A percentile compares a stretch with the other conserved stretches of the same genome.
phyloP scores from a whole-genome alignment of 768 basidiomycete species.

The Lactifluus volemus region DNA sequence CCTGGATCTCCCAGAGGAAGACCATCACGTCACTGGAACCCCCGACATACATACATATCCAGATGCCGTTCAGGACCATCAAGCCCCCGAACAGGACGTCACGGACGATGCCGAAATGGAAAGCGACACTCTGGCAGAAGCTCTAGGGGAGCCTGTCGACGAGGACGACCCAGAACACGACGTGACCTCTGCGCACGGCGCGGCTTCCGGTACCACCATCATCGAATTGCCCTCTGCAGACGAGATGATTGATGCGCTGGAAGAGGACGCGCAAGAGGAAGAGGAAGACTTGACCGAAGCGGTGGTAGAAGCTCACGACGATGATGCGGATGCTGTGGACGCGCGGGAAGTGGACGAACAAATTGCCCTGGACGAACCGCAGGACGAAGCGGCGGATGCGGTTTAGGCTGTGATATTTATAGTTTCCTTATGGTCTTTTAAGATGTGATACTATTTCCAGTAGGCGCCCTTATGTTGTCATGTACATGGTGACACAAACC shows the following conservation, averaged over 20 bases:
- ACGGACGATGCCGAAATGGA: slow-evolving; percentile 12
- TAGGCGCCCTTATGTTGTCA: not conserved
- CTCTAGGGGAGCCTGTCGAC: not conserved
- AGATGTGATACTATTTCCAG: not conserved
- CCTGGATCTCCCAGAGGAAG: not conserved
- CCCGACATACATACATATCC: not conserved
- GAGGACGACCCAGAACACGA: slow-evolving; percentile 5
- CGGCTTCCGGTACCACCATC: slow-evolving; percentile 5
- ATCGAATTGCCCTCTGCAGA: slow-evolving; percentile 13
- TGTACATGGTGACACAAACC: not conserved
- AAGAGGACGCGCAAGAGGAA: slow-evolving; percentile 11
- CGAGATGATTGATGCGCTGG: not conserved
- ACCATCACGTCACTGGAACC: not conserved
- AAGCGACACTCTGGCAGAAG: not conserved
- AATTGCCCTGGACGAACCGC: slow-evolving; percentile 1
- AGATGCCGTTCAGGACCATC: not conserved
- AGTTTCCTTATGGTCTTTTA: slow-evolving; percentile 6
- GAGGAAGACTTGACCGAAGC: slow-evolving; percentile 19
- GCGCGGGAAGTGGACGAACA: slow-evolving; percentile 14
- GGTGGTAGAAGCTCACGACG: slow-evolving; percentile 5
- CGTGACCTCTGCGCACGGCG: slow-evolving; percentile 9
- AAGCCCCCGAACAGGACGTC: slow-evolving; percentile 11
- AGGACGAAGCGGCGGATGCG: not conserved
- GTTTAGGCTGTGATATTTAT: slow-evolving; percentile 10
- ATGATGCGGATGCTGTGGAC: slow-evolving; percentile 5